Evolutionary conservation across 176 grass and related monocot species (phyloP).

Genomic region (Oryza meridionalis): DNA sequence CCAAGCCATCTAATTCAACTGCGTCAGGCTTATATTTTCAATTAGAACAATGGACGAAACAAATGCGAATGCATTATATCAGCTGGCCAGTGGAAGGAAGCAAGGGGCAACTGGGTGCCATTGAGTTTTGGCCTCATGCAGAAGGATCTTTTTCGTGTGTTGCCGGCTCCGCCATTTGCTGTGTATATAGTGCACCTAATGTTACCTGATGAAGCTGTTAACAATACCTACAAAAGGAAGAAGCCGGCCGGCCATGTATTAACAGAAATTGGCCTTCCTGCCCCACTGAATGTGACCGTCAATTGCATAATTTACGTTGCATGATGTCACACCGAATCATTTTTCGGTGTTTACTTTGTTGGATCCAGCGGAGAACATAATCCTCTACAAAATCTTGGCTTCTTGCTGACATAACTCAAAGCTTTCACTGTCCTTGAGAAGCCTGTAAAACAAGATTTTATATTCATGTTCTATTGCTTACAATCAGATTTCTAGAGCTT

Average conservation of each 20-base stretch:
- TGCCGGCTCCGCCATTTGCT: conserved; percentile 12
- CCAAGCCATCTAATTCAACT: too few species aligned
- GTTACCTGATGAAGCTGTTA: background rate
- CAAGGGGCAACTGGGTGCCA: background rate
- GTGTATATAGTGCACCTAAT: background rate
- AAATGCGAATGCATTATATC: too few species aligned
- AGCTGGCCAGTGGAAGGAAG: too few species aligned
- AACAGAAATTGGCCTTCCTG: conserved; percentile 24
- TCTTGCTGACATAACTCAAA: background rate
- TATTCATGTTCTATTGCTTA: background rate
- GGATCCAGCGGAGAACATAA: background rate
- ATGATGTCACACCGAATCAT: background rate
- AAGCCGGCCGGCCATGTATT: background rate
- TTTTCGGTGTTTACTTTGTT: background rate
- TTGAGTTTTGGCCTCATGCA: background rate
- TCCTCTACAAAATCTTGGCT: background rate
- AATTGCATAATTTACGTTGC: conserved; percentile 1
- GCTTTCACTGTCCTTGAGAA: background rate
- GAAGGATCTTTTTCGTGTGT: background rate
- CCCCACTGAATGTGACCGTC: background rate
- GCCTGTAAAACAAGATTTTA: background rate
- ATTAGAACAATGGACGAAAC: too few species aligned
- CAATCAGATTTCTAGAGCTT: background rate
- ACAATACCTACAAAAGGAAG: conserved; percentile 33
- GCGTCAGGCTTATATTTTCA: too few species aligned